A percentile compares a stretch with the other conserved stretches of the same genome.
Evolutionary conservation across 1,284 basidiomycete genomes (phyloP).

Genomic region (Irpex rosettiformis): DNA sequence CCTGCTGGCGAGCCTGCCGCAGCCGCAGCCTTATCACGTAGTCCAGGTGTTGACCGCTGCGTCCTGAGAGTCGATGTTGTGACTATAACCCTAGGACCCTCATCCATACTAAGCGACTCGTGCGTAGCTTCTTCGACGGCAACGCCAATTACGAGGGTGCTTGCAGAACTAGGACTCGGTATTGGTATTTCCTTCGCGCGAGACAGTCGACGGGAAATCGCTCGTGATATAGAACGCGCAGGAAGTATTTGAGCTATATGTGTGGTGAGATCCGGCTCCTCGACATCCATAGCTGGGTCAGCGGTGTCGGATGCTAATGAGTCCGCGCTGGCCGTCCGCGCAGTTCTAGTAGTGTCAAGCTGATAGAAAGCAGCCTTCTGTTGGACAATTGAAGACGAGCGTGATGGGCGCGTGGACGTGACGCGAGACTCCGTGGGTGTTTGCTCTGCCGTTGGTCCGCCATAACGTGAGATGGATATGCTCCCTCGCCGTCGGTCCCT

Average conservation of each 20-base stretch:
- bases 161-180: conserved; percentile 21
- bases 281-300: conserved; percentile 28
- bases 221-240: conserved; percentile 46
- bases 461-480: conserved; percentile 52
- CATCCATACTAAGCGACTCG: conserved; percentile 29
- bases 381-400: conserved; percentile 17
- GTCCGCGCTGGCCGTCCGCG: conserved; percentile 44
- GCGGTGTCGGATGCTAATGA: conserved; percentile 46
- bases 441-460: conserved; percentile 18
- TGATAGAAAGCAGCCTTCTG: conserved; percentile 37
- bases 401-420: conserved; percentile 14
- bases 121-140: conserved; percentile 56
- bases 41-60: conserved; percentile 38
- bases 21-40: conserved; percentile 23
- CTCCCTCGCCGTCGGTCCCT: conserved; percentile 40
- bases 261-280: conserved; percentile 50
- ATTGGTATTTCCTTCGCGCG: conserved; percentile 38
- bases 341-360: conserved; percentile 8
- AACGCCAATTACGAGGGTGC: conserved; percentile 48
- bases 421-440: conserved; percentile 1
- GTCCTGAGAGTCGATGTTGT: conserved; percentile 25
- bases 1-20: conserved; percentile 18
- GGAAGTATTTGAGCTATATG: conserved; percentile 51
- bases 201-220: conserved; percentile 51
- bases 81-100: conserved; percentile 21